These are phyloP conservation scores for Cryptosporidium sp. DNA, from an alignment of 169 alveolate species.

Conservation along the genomic window DNA sequence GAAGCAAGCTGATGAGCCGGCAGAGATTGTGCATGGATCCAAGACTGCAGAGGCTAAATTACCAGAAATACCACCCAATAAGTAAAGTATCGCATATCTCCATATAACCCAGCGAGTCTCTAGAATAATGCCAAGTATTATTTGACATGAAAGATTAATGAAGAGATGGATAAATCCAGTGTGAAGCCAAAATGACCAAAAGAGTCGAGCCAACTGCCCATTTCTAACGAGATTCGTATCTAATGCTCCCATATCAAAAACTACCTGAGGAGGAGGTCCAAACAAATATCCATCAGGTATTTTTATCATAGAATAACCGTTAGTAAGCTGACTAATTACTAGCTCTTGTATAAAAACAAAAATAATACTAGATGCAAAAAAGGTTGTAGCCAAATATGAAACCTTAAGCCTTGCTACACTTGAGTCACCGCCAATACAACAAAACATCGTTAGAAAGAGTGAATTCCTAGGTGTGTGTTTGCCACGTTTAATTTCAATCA, in stretches of 20 bases:
- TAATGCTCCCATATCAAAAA: slow-evolving; percentile 74
- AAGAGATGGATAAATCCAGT: slow-evolving; percentile 51
- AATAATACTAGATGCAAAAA: slow-evolving; percentile 64
- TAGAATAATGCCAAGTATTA: slow-evolving; percentile 49
- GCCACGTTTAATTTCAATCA: neutral
- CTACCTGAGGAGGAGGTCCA: slow-evolving; percentile 72
- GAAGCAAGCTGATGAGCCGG: slow-evolving; percentile 74
- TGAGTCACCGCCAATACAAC: slow-evolving; percentile 30
- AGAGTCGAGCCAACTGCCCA: slow-evolving; percentile 65
- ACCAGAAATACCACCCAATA: slow-evolving; percentile 56
- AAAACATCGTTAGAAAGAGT: slow-evolving; percentile 38
- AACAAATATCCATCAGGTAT: slow-evolving; percentile 22
- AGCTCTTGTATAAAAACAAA: slow-evolving; percentile 71
- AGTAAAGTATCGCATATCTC: slow-evolving; percentile 54
- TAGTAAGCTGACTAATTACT: slow-evolving; percentile 60
- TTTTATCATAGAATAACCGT: slow-evolving; percentile 23
- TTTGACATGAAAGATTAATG: slow-evolving; percentile 60
- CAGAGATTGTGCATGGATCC: slow-evolving; percentile 72
- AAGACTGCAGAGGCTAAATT: slow-evolving; percentile 74
- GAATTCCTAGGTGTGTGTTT: slow-evolving; percentile 15
- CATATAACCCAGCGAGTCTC: slow-evolving; percentile 76
- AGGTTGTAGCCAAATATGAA: slow-evolving; percentile 50
- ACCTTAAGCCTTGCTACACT: neutral
- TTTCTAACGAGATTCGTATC: slow-evolving; percentile 53
- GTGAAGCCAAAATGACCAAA: slow-evolving; percentile 75